Base-by-base conservation (phyloP, 768 basidiomycete species). In the Panellus pusillus region DNA sequence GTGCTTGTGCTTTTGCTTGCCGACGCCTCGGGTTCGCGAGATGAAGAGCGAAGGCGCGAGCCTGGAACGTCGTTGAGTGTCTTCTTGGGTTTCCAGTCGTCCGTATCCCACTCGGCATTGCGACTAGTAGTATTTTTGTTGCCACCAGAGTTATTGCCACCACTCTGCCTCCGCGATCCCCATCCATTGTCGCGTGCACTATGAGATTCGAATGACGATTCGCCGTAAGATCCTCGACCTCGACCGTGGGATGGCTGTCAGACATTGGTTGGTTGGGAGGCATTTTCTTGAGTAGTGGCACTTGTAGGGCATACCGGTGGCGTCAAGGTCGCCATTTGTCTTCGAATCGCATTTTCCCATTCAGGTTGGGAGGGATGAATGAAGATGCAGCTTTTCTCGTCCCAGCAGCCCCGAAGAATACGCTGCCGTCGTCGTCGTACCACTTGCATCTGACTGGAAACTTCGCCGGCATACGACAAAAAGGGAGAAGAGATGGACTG, bases 361-460 rank as follows among this genome's bases (percentile, higher is more conserved):
- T 37, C 20, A 8, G 17, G 29, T 28, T 19, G 17, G 9, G 43
- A 12, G 8, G 54, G 59, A 9, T 60, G 59, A 15, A 54, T 29
- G 18, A 32, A 60, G n/a, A 17, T 50, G 45, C 59, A 56, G 5
- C 18, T 28, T 13, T 12, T 9, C 13, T 51, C 42, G 2, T 1
- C 1, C 8, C 47, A 40, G 24, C 58, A 60, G 13, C 53, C 58
- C 1, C 13, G 41, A 2, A 8, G 12, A 0, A 14, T 9, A 11
- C 54, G 47, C 2, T 53, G 24, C 13, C 52, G 14, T 56, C 55
- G 42, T 60, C 59, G 51, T 57, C 54, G 29, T 46, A 60, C 51
- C 51, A 56, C 55, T 52, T 35, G 32, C 32, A 35, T 35, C 8
- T 35, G 11, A 14, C 9, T 3, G 32, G 32, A 7, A 35, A 9